A percentile compares a stretch with the other conserved stretches of the same genome.
phyloP scores from a whole-genome alignment of 495 filamentous ascomycete species.

The Coniosporium apollinis region DNA sequence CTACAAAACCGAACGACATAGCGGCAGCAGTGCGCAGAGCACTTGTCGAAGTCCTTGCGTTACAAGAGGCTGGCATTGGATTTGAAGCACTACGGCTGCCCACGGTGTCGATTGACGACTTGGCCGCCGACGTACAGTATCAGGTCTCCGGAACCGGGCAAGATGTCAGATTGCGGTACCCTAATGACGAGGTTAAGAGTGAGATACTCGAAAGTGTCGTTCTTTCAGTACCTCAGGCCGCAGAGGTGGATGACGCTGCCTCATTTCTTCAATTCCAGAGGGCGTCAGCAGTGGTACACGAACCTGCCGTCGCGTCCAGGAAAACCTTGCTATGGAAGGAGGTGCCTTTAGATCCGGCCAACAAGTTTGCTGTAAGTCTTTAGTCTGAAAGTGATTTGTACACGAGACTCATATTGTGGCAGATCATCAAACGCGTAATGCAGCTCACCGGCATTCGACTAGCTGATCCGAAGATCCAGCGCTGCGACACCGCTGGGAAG shows the following conservation, averaged over 20 bases:
- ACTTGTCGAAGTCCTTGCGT: slow-evolving; percentile 40
- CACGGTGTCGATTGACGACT: slow-evolving; percentile 1
- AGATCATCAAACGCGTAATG: slow-evolving; percentile 63
- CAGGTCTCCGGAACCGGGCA: too few species aligned
- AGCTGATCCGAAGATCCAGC: slow-evolving; percentile 45
- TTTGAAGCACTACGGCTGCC: slow-evolving; percentile 15
- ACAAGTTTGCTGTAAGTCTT: slow-evolving; percentile 60
- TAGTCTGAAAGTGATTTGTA: too few species aligned
- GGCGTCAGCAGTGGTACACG: too few species aligned
- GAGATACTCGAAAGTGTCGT: not conserved
- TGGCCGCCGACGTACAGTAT: too few species aligned
- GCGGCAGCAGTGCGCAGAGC: slow-evolving; percentile 33
- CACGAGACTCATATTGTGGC: too few species aligned
- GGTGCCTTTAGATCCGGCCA: slow-evolving; percentile 37
- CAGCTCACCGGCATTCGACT: slow-evolving; percentile 60
- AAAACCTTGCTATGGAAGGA: slow-evolving; percentile 36
- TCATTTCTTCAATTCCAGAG: too few species aligned
- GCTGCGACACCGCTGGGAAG: slow-evolving; percentile 34
- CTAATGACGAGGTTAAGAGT: slow-evolving; percentile 4
- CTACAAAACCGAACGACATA: slow-evolving; percentile 25
- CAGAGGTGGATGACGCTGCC: too few species aligned
- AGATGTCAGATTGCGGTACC: slow-evolving; percentile 2
- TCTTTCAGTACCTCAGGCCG: too few species aligned
- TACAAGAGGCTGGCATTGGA: slow-evolving; percentile 26
- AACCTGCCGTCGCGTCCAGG: too few species aligned